Conservation (phyloP, 345 rosid genomes). For the Angophora floribunda region DNA sequence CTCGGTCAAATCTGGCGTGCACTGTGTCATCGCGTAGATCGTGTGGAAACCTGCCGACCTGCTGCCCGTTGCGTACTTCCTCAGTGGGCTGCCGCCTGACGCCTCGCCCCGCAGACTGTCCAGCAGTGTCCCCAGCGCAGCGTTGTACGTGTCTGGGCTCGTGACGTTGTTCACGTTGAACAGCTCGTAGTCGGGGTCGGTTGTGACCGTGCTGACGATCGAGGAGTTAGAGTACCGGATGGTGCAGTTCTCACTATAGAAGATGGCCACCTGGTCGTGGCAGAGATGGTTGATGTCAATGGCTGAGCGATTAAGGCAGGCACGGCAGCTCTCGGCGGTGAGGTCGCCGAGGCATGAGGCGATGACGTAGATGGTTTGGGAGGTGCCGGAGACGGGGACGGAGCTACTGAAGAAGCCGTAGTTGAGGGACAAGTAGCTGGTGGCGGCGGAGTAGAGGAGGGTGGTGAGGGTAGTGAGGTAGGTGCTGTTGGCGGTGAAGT, state of each 20-base stretch:
- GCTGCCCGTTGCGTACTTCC: constrained; percentile 36
- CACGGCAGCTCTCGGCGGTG: neutral
- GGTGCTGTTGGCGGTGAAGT: neutral
- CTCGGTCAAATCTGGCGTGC: constrained; percentile 31
- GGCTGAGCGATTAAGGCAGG: neutral
- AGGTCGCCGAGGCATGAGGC: neutral
- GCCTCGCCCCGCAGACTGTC: neutral
- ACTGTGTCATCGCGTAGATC: constrained; percentile 28
- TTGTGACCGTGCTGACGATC: neutral
- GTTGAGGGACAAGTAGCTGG: neutral
- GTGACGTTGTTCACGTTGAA: neutral
- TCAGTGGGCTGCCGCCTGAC: neutral
- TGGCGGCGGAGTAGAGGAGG: neutral
- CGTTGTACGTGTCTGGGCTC: neutral
- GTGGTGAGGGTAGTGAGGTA: neutral
- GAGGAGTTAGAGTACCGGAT: neutral
- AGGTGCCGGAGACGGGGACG: neutral
- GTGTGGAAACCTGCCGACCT: neutral
- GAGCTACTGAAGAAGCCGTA: neutral
- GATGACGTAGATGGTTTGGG: neutral
- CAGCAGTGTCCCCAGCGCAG: neutral
- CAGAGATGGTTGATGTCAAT: neutral
- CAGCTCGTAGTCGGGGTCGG: neutral
- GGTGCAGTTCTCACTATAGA: neutral
- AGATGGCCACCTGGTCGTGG: neutral